Conservation (phyloP, 2,329 filamentous ascomycete genomes). For the Ascochyta rabiei region DNA sequence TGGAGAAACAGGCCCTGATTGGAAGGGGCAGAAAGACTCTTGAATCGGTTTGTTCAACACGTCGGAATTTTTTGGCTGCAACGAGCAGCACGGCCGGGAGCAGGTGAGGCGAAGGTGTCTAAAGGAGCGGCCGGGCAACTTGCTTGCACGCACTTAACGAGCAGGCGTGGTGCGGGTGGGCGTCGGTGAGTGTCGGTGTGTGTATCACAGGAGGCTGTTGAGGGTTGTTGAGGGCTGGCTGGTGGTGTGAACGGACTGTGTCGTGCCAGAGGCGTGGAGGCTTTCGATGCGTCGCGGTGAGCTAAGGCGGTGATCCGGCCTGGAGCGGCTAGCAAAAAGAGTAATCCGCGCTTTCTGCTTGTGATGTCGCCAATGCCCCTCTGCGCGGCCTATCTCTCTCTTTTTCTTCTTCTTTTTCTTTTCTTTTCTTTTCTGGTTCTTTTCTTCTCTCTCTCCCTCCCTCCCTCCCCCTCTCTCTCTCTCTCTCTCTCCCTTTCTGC, state of each 20-base stretch:
- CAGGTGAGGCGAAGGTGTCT: conserved; percentile 23
- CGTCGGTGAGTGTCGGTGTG: conserved; percentile 1
- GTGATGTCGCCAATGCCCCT: conserved; percentile 6
- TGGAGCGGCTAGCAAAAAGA: conserved; percentile 16
- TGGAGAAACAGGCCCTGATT: conserved; percentile 26
- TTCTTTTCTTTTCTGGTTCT: no score
- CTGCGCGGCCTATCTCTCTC: background rate
- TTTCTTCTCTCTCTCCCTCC: no score
- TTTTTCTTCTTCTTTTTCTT: background rate
- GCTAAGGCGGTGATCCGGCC: conserved; percentile 11
- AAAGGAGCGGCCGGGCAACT: conserved; percentile 19
- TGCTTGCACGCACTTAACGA: conserved; percentile 12
- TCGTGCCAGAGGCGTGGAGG: conserved; percentile 13
- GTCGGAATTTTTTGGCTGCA: conserved; percentile 31
- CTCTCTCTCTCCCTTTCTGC: background rate
- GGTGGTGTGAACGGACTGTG: conserved; percentile 10
- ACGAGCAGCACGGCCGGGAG: conserved; percentile 28
- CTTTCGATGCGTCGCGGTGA: conserved; percentile 8
- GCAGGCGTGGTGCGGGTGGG: conserved; percentile 4
- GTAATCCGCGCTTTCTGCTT: conserved; percentile 13
- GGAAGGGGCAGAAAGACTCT: conserved; percentile 37
- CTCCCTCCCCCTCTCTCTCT: background rate
- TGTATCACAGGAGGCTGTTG: conserved; percentile 11
- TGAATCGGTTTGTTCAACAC: conserved; percentile 35
- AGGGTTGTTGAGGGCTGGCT: conserved; percentile 1